Conservation (phyloP, 2,329 filamentous ascomycete species). For the Coniochaeta sp. region DNA sequence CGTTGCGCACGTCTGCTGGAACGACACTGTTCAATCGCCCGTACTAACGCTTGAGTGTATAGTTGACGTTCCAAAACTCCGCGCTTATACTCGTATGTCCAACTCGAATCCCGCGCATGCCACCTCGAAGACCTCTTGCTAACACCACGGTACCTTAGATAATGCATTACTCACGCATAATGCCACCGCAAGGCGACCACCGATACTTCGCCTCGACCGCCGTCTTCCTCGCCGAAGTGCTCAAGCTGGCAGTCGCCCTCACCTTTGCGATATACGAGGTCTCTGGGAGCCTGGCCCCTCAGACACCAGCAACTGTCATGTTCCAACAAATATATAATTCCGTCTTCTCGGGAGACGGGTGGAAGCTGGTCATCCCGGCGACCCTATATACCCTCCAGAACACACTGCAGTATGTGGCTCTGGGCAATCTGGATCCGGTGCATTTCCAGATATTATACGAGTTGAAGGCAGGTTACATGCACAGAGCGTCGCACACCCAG, state of each 20-base stretch:
- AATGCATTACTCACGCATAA: constrained; percentile 90
- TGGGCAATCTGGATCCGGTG: constrained; percentile 85
- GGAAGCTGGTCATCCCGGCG: constrained; percentile 89
- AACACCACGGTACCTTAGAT: constrained; percentile 43
- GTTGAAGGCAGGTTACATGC: constrained; percentile 55
- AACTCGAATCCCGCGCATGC: neutral
- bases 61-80: constrained; percentile 78
- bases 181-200: constrained; percentile 76
- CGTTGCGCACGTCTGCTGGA: neutral
- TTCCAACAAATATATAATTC: constrained; percentile 72
- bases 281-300: constrained; percentile 67
- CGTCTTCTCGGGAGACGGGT: constrained; percentile 84
- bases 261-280: constrained; percentile 85
- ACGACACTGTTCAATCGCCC: constrained; percentile 4
- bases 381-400: constrained; percentile 87
- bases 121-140: neutral
- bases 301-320: constrained; percentile 71
- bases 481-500: too few relatives aligned
- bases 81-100: constrained; percentile 60
- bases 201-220: constrained; percentile 92
- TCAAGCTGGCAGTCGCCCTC: constrained; percentile 81
- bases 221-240: constrained; percentile 85
- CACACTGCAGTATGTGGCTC: constrained; percentile 84
- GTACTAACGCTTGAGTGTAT: constrained; percentile 15
- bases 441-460: constrained; percentile 93